Evolutionary conservation across 164 flowering plant species (phyloP).

Genomic region (Dillenia suffruticosa): DNA sequence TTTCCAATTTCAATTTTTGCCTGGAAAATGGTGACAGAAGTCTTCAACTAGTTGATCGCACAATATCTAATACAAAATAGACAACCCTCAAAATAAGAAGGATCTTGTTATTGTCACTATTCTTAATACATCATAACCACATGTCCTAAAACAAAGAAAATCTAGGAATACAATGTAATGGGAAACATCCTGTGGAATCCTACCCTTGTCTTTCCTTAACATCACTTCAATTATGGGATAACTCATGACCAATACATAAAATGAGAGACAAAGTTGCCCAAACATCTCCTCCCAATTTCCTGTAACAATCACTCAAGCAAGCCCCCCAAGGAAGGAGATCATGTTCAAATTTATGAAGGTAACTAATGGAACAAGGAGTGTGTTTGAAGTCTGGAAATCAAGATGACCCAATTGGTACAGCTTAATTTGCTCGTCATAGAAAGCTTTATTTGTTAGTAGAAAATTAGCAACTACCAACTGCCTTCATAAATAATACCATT

Average conservation of each 20-base stretch:
- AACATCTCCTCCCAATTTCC: slow-evolving; percentile 17
- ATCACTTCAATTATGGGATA: slow-evolving; percentile 41
- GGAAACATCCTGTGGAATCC: slow-evolving; percentile 7
- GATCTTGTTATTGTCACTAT: no score
- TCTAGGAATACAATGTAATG: slow-evolving; percentile 2
- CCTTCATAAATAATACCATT: slow-evolving; percentile 12
- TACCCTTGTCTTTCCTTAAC: slow-evolving; percentile 29
- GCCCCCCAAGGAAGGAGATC: slow-evolving; percentile 22
- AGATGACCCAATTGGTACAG: slow-evolving; percentile 26
- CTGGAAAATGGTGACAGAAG: no score
- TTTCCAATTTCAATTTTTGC: no score
- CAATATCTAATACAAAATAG: no score
- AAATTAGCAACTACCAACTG: slow-evolving; percentile 35
- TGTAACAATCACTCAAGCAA: slow-evolving; percentile 12
- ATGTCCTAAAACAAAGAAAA: slow-evolving; percentile 13
- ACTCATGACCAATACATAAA: slow-evolving; percentile 21
- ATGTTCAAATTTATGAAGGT: slow-evolving; percentile 23
- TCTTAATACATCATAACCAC: slow-evolving; percentile 1
- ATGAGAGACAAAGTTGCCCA: slow-evolving; percentile 23
- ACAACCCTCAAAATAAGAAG: no score
- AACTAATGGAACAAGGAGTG: slow-evolving; percentile 31
- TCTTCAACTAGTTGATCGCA: no score
- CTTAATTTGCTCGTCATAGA: slow-evolving; percentile 19
- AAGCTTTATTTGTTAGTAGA: slow-evolving; percentile 38
- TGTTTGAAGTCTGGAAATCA: slow-evolving; percentile 33